These are phyloP conservation scores for Parietaria judaica DNA, from an alignment of 306 rosid species.

Conservation along the genomic window DNA sequence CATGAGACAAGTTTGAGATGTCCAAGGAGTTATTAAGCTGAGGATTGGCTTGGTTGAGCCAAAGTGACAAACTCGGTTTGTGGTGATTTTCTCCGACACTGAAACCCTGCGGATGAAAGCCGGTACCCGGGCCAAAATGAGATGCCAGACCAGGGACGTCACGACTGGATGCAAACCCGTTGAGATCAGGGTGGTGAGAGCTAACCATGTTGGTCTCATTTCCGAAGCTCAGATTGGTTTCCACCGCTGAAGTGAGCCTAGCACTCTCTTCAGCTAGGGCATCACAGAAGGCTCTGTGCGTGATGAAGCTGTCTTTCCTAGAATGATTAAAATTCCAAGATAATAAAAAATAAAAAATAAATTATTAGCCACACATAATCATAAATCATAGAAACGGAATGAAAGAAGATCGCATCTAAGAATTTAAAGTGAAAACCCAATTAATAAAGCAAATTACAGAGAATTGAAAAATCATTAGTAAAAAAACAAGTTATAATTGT, in stretches of 20 bases:
- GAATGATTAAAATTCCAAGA: conserved; percentile 7
- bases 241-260: conserved; percentile 44
- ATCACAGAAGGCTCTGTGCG: conserved; percentile 95
- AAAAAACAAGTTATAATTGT: too few species aligned
- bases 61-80: conserved; percentile 62
- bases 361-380: too few species aligned
- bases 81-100: conserved; percentile 29
- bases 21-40: conserved; percentile 9
- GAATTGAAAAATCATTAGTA: too few species aligned
- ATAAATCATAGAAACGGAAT: too few species aligned
- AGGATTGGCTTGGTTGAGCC: conserved; percentile 38
- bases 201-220: conserved; percentile 32
- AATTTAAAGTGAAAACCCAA: too few species aligned
- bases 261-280: conserved; percentile 96
- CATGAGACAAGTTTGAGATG: conserved; percentile 31
- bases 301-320: conserved; percentile 96
- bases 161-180: conserved; percentile 14
- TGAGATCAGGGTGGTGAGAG: conserved; percentile 26
- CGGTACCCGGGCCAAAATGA: conserved; percentile 19
- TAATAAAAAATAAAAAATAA: not conserved
- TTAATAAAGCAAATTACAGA: too few species aligned
- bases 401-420: too few species aligned
- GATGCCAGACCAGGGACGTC: conserved; percentile 26
- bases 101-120: conserved; percentile 31
- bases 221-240: conserved; percentile 56